phyloP scores from a whole-genome alignment of 2,329 filamentous ascomycete genomes.

The Coniochaeta sp. region DNA sequence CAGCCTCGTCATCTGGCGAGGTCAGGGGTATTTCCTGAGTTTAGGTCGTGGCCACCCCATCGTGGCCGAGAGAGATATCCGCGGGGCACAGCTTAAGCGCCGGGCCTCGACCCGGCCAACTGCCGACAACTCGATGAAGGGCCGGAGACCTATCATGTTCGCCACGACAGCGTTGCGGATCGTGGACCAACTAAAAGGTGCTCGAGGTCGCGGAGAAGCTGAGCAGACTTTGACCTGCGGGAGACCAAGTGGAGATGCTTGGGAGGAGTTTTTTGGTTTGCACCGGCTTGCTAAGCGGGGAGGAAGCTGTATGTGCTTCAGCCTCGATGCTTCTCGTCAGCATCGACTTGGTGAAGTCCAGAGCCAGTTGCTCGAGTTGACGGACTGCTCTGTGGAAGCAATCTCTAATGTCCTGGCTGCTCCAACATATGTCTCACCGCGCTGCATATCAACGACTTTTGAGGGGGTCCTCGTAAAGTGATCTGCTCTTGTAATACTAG shows the following conservation, averaged over 20 bases:
- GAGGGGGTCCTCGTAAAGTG: too few relatives aligned
- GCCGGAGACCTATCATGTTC: neutral
- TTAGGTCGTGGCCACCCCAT: neutral
- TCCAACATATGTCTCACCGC: too few relatives aligned
- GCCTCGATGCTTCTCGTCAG: too few relatives aligned
- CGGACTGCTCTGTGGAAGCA: too few relatives aligned
- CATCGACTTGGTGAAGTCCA: too few relatives aligned
- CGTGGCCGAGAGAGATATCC: neutral
- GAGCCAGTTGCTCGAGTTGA: too few relatives aligned
- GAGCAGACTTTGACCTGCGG: neutral
- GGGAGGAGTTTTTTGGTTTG: too few relatives aligned
- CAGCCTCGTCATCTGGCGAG: neutral
- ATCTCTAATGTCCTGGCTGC: too few relatives aligned
- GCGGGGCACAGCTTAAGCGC: constrained; percentile 1
- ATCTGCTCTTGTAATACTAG: too few relatives aligned
- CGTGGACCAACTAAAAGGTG: neutral
- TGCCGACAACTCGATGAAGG: neutral
- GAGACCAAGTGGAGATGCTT: neutral
- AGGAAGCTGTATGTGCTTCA: neutral
- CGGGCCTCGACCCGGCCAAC: neutral
- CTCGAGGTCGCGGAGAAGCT: neutral
- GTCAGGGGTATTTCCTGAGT: neutral
- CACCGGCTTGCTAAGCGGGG: neutral
- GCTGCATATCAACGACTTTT: too few relatives aligned
- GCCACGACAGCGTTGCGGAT: neutral